Percentiles rank a stretch among this genome's conserved stretches.
Conservation (phyloP, 768 basidiomycete species). For the Tulasnella sp. region DNA sequence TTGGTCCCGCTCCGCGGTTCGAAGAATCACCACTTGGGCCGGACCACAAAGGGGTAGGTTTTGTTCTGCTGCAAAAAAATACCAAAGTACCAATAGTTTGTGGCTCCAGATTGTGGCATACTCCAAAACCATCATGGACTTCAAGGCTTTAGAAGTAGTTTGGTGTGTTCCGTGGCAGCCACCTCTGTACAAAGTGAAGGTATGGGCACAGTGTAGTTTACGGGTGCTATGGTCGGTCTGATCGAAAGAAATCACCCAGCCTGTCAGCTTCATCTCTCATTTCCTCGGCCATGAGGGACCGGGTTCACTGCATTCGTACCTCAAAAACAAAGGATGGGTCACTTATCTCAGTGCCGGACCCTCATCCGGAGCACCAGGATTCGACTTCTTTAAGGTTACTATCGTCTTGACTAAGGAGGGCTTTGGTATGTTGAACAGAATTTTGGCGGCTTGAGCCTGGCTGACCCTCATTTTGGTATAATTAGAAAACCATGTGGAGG, state of each 20-base stretch:
- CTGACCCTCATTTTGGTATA: conserved; percentile 43
- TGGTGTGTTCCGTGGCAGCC: conserved; percentile 36
- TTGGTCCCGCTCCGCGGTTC: conserved; percentile 42
- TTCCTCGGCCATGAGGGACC: conserved; percentile 90
- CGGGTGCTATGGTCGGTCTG: conserved; percentile 44
- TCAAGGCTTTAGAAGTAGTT: conserved; percentile 76
- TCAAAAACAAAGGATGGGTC: conserved; percentile 86
- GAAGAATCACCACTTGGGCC: conserved; percentile 71
- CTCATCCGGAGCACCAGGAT: conserved; percentile 66
- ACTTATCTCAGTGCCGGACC: conserved; percentile 66
- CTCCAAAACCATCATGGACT: conserved; percentile 83
- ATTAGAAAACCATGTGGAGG: conserved; percentile 23
- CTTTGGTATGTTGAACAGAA: conserved; percentile 52
- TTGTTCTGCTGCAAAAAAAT: background rate
- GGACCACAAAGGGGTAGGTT: conserved; percentile 64
- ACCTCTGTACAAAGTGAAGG: conserved; percentile 27
- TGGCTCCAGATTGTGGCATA: conserved; percentile 42
- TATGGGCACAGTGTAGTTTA: background rate
- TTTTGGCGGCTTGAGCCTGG: background rate
- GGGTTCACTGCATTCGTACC: conserved; percentile 84
- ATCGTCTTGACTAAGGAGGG: conserved; percentile 79
- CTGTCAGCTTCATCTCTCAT: conserved; percentile 68
- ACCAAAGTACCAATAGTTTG: conserved; percentile 17
- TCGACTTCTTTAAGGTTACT: conserved; percentile 85
- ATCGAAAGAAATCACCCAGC: conserved; percentile 65